Conservation (phyloP, 176 grass and related monocot species). For the Metroxylon sagu region DNA sequence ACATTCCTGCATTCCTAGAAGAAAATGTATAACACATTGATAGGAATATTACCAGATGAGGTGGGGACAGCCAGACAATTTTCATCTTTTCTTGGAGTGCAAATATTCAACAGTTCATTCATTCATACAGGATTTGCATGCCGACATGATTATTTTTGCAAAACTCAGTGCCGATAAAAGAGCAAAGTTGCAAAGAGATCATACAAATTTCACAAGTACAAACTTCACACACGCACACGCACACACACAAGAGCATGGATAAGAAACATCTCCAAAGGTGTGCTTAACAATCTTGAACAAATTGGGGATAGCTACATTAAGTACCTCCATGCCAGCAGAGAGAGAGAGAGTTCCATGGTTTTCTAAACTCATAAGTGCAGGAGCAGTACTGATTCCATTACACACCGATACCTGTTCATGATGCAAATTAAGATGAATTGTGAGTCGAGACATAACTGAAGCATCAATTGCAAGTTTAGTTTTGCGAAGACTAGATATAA, state of each 20-base stretch:
- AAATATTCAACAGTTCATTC: slow-evolving; percentile 93
- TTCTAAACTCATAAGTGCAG: slow-evolving; percentile 97
- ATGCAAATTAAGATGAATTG: slow-evolving; percentile 13
- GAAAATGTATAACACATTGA: background rate
- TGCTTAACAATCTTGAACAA: too few relatives aligned
- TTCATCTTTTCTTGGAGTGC: slow-evolving; percentile 91
- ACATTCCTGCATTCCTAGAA: background rate
- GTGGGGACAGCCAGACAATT: slow-evolving; percentile 72
- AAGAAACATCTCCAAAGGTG: background rate
- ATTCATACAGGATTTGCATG: slow-evolving; percentile 92
- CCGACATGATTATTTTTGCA: slow-evolving; percentile 12
- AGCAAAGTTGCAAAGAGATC: slow-evolving; percentile 9
- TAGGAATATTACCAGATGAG: slow-evolving; percentile 63
- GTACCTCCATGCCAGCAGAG: slow-evolving; percentile 90
- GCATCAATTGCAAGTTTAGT: too few relatives aligned
- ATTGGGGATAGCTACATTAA: background rate
- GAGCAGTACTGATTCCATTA: slow-evolving; percentile 68
- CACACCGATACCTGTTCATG: slow-evolving; percentile 73
- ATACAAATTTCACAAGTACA: slow-evolving; percentile 7
- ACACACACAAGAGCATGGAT: slow-evolving; percentile 17
- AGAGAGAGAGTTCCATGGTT: slow-evolving; percentile 91
- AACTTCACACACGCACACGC: slow-evolving; percentile 52
- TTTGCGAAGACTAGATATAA: too few relatives aligned
- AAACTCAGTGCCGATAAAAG: slow-evolving; percentile 1
- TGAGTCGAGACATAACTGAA: too few relatives aligned